Evolutionary conservation across 345 rosid genomes (phyloP).

Genomic region (Anastatica hierochuntica): DNA sequence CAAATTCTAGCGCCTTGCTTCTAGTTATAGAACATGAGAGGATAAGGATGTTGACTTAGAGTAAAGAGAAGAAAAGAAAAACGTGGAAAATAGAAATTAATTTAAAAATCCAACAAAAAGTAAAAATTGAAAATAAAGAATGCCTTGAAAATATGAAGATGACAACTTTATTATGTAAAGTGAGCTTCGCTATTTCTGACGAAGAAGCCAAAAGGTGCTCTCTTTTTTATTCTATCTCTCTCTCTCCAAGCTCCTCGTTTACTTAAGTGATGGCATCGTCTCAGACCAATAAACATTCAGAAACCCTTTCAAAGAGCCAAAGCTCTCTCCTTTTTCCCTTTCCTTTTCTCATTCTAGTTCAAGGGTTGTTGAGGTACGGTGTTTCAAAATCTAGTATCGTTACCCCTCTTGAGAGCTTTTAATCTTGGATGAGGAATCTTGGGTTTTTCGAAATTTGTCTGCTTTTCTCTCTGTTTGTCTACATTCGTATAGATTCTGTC

Average conservation of each 20-base stretch:
- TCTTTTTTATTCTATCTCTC: neutral
- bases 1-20: no score
- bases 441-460: neutral
- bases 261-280: no score
- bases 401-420: neutral
- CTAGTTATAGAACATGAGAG: no score
- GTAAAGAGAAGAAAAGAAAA: no score
- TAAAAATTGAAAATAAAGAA: no score
- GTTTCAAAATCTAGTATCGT: neutral
- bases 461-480: conserved; percentile 11
- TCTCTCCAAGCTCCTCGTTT: conserved; percentile 2
- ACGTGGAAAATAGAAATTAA: no score
- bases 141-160: no score
- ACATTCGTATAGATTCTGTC: neutral
- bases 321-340: conserved; percentile 8
- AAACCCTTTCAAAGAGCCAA: neutral
- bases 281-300: neutral
- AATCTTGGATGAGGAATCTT: conserved; percentile 10
- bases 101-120: no score
- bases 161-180: no score
- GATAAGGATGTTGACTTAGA: no score
- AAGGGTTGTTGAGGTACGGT: neutral
- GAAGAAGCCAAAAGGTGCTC: neutral
- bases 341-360: no score
- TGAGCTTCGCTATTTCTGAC: conserved; percentile 12